Evolutionary conservation across 1,139 yeast genomes (phyloP), one percentile per base, ranked within the genome.

Genomic region (Candida sp.): DNA sequence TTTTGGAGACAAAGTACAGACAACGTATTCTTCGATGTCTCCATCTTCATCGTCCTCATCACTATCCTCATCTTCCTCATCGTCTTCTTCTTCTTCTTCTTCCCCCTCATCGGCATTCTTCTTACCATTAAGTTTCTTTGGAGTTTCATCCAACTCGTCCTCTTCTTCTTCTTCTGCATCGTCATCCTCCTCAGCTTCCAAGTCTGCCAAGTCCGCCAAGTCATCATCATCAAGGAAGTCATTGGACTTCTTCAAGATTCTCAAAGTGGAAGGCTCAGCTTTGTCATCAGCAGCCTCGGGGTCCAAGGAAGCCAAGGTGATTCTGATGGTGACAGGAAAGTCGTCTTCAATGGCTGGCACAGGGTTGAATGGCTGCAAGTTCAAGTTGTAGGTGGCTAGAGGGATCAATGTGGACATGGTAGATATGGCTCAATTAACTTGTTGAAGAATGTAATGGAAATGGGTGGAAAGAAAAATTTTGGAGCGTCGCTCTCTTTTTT

Each of bases 281-380:
- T 90, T 90, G 66, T 90, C 96, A 64, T 89, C 91, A 55, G 84
- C 82, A 41, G 88, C 77, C 66, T 85, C 90, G 57, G 97, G 96
- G 73, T 94, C 98, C 65, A 94, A 81, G 54, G 99, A 96, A 60
- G 98, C 99, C 82, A 94, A 83, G 52, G 98, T 93, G 66, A 94
- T 72, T 73, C 96, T 89, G 61, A 94, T 84, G 58, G 98, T 87
- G 59, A 90, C 88, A 49, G 98, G 97, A 68, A 85, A 86, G 55
- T 89, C 96, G 52, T 86, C 88, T 60, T 87, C 89, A 66, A 89
- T 84, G 57, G 98, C 97, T 55, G 93, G 92, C 47, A 85, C 85
- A 59, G 97, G 96, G 61, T 82, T 76, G 67, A 88, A 94, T 64
- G 99, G 98, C 71, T 82, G 78, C 58, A 93, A 82, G 60, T 90